Base-by-base conservation (phyloP, 106 monocot genomes). In the Acanthochlamys bracteata region DNA sequence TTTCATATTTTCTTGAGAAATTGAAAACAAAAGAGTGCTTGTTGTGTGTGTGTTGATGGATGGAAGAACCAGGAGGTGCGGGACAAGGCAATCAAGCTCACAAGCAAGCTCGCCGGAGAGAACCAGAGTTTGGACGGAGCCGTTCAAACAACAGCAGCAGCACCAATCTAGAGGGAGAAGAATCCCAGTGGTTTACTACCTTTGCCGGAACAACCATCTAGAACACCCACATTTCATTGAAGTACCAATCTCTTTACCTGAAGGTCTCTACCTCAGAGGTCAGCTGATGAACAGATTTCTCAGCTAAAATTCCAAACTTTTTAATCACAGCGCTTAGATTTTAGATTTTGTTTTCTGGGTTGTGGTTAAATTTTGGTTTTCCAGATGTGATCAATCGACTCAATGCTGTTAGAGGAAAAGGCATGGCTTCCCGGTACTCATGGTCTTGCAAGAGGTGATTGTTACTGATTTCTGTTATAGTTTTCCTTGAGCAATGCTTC, bases 391-490 rank as follows among this genome's bases (percentile, higher is more conserved):
- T 84, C 55, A 51, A 67, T 24, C 42, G 79, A 60, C 69, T 84
- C 10, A 76, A 76, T 53, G 75, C 58, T 14, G 68, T 84, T 14
- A 72, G 84, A 67, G 84, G 84, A 19, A 76, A 76, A 42, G 55
- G 73, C 23, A 76, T 84, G 79, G 74, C 76, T 7, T 65, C 73
- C 23, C 65, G 75, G 75, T 84, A 84, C 24, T 84, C 84, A 19
- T 84, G 84, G 84, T 84, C 84, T 43, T 84, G 67, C 66, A 84
- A 84, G 69, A 79, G 84, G 84, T 84, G 53, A 25, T 21, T 53
- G n/a, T 17, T 49, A 17, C 49, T 49, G 17, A 49, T 49, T 10
- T 49, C 49, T 49, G 17, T 33, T 33, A 1, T 33, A 33, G 33
- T 33, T 33, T 33, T 33, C 6, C 33, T 33, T 33, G 33, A 33